Evolutionary conservation across 2,329 filamentous ascomycete species (phyloP).

Genomic region (Pestalotiopsis sp.): DNA sequence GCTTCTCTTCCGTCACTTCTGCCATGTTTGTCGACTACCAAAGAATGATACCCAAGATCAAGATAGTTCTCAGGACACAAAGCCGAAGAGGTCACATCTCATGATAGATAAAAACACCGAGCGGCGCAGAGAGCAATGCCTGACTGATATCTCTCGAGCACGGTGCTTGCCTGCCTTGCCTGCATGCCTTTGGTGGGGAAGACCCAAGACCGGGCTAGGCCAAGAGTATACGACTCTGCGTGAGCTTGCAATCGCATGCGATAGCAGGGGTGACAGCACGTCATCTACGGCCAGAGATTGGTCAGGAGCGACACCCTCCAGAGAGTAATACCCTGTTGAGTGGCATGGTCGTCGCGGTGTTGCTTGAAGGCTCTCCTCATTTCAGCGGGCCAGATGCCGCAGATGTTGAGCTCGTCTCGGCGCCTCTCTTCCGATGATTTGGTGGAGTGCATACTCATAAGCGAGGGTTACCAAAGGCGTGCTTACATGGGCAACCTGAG

Average conservation of each 20-base stretch:
- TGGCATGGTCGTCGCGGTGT: neutral
- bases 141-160: neutral
- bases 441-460: neutral
- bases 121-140: neutral
- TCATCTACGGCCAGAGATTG: neutral
- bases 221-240: conserved; percentile 1
- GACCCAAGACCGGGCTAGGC: neutral
- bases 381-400: neutral
- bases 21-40: neutral
- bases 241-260: conserved; percentile 8
- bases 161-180: neutral
- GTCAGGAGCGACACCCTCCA: neutral
- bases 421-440: neutral
- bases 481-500: neutral
- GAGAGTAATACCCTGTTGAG: neutral
- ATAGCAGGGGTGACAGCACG: conserved; percentile 9
- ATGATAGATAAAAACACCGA: neutral
- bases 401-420: neutral
- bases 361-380: neutral
- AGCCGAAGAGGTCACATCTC: neutral
- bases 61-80: neutral
- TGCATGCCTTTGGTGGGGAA: neutral
- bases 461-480: neutral
- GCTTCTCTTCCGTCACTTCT: conserved; percentile 3
- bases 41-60: neutral